A percentile compares a stretch with the other conserved stretches of the same genome.
These are phyloP conservation scores for Tirmania nivea DNA, from an alignment of 495 filamentous ascomycete genomes.

Conservation along the genomic window DNA sequence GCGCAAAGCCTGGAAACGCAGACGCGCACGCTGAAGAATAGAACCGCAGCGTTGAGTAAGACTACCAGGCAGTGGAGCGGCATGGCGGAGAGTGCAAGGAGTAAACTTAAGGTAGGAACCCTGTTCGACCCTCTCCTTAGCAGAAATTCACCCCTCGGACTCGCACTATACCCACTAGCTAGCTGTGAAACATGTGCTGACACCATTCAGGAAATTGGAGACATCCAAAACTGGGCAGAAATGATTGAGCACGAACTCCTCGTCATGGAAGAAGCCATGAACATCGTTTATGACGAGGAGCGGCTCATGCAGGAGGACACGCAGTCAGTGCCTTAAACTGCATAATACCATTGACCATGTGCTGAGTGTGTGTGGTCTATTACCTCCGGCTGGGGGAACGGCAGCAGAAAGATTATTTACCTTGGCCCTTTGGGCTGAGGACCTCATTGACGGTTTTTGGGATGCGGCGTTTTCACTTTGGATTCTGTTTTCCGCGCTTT, in stretches of 20 bases:
- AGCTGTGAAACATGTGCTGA: not conserved
- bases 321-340: too few relatives aligned
- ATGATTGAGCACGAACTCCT: conserved; percentile 78
- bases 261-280: conserved; percentile 68
- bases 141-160: too few relatives aligned
- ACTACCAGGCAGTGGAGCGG: conserved; percentile 51
- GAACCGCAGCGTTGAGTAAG: conserved; percentile 41
- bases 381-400: too few relatives aligned
- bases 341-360: too few relatives aligned
- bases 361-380: too few relatives aligned
- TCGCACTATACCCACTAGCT: not conserved
- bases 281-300: conserved; percentile 33
- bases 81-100: conserved; percentile 43
- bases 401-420: too few relatives aligned
- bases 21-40: conserved; percentile 41
- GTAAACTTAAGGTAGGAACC: conserved; percentile 40
- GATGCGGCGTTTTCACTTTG: too few relatives aligned
- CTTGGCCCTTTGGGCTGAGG: conserved; percentile 21
- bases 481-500: too few relatives aligned
- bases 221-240: conserved; percentile 97
- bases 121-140: too few relatives aligned
- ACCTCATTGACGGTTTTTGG: too few relatives aligned
- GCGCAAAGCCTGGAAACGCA: conserved; percentile 45
- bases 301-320: not conserved
- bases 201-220: conserved; percentile 47